Base-by-base conservation (phyloP, 1,284 basidiomycete genomes). In the Heterobasidion annosum region DNA sequence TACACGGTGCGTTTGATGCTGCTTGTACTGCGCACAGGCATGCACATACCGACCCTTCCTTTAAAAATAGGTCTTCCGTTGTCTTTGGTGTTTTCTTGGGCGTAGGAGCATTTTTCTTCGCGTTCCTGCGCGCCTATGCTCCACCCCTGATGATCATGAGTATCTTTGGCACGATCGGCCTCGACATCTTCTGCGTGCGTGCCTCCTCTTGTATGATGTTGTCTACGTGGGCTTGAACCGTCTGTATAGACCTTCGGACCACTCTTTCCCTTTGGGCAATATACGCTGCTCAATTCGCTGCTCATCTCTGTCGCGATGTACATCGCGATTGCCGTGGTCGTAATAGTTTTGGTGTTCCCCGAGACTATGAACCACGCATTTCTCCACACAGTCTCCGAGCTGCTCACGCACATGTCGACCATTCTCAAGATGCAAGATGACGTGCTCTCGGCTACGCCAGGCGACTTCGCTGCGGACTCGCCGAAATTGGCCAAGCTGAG, bases 21-120 rank as follows among this genome's bases (percentile, higher is more conserved):
- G 5, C 42, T 8, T 6, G 45, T 25, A 6, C 13, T 8, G 13
- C n/a, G 3, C 50, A 54, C 48, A 58, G 13, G 18, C 45, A 64
- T 10, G 25, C 25, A 4, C 25, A 25, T 25, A 40, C n/a, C 37
- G 37, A 12, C n/a, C n/a, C 2, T 18, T 25, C 35, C 42, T 33
- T 13, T 45, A 58, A 54, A 54, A 47, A 25, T 9, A 81, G 81
- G 25, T 75, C 76, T 0, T 76, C 77, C 1, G 74, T 75, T 5
- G 80, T 91, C 0, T 85, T 78, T 63, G 88, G 85, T 4, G 77
- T 76, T n/a, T 88, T 91, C 63, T 70, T 92, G 16, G 86, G 81
- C 57, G 61, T 87, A 25, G 85, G 82, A 3, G 68, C 74, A 0
- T 90, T 88, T 64, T 62, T 73, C 16, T 67, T 88, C 16, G 88